Evolutionary conservation across 202 grass and related monocot species (phyloP).

Genomic region (Schoenoplectus triqueter): DNA sequence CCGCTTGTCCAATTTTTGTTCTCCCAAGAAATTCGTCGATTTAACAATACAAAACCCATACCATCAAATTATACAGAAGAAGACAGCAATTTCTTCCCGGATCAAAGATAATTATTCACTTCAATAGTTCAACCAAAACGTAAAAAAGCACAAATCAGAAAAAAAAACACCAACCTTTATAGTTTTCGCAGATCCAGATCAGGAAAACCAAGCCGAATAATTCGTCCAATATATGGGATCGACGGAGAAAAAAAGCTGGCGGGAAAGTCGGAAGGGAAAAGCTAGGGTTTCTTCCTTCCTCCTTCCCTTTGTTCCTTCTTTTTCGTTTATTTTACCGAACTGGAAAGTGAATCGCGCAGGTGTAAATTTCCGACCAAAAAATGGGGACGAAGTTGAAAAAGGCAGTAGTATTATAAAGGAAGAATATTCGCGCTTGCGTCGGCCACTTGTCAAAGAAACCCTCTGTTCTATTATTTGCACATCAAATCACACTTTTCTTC

Average conservation of each 20-base stretch:
- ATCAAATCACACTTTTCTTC: not conserved
- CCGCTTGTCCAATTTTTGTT: not conserved
- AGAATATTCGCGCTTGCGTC: conserved; percentile 28
- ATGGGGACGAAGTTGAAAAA: not conserved
- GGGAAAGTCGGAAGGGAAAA: conserved; percentile 13
- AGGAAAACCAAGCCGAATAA: not conserved
- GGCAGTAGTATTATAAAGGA: not conserved
- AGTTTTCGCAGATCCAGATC: conserved; percentile 30
- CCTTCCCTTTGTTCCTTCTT: not conserved
- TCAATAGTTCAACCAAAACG: not conserved
- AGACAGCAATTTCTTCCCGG: not conserved
- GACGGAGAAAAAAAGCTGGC: conserved; percentile 13
- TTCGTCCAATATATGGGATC: not conserved
- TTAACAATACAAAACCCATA: not conserved
- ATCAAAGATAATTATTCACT: not conserved
- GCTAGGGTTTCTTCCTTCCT: conserved; percentile 34
- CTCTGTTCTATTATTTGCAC: not conserved
- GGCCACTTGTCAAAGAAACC: conserved; percentile 28
- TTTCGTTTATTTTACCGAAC: not conserved
- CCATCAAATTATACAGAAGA: not conserved
- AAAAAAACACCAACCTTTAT: conserved; percentile 22
- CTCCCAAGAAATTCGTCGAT: not conserved
- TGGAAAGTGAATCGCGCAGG: conserved; percentile 18
- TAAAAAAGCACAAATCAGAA: conserved; percentile 8
- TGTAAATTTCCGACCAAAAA: not conserved